These are phyloP conservation scores for Phytopythium chamaehyphon DNA, from an alignment of 352 stramenopile genomes.

Conservation along the genomic window DNA sequence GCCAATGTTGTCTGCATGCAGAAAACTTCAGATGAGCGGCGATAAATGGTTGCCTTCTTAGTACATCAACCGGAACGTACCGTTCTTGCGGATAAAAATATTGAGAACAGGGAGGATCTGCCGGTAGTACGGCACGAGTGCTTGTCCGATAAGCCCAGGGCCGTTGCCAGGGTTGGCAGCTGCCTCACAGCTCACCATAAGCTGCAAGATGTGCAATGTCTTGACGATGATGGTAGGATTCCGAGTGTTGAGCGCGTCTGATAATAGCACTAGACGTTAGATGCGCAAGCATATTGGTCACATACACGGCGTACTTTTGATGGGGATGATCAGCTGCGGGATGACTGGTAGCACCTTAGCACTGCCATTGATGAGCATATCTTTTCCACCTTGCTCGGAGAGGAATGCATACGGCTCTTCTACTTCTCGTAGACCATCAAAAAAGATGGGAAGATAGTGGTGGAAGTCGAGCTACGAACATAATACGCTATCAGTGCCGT, in stretches of 20 bases:
- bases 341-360: slow-evolving; percentile 96
- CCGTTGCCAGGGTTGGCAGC: slow-evolving; percentile 75
- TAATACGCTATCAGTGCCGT: neutral
- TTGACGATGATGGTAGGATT: slow-evolving; percentile 94
- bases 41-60: too few species aligned
- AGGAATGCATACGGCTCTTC: slow-evolving; percentile 97
- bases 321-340: slow-evolving; percentile 97
- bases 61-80: slow-evolving; percentile 20
- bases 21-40: neutral
- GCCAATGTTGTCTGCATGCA: slow-evolving; percentile 89
- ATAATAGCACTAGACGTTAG: too few species aligned
- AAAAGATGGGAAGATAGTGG: slow-evolving; percentile 98
- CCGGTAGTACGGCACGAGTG: slow-evolving; percentile 96
- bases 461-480: slow-evolving; percentile 93
- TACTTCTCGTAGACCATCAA: slow-evolving; percentile 95
- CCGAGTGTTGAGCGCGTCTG: slow-evolving; percentile 92
- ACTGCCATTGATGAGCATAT: slow-evolving; percentile 95
- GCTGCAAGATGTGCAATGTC: slow-evolving; percentile 95
- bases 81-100: slow-evolving; percentile 96
- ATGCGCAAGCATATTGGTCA: too few species aligned
- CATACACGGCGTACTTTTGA: slow-evolving; percentile 85
- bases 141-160: slow-evolving; percentile 90
- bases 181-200: slow-evolving; percentile 93
- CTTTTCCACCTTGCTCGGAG: slow-evolving; percentile 94
- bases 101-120: slow-evolving; percentile 97